phyloP scores from a whole-genome alignment of 2,329 filamentous ascomycete species.

The Pezicula rhizophila region DNA sequence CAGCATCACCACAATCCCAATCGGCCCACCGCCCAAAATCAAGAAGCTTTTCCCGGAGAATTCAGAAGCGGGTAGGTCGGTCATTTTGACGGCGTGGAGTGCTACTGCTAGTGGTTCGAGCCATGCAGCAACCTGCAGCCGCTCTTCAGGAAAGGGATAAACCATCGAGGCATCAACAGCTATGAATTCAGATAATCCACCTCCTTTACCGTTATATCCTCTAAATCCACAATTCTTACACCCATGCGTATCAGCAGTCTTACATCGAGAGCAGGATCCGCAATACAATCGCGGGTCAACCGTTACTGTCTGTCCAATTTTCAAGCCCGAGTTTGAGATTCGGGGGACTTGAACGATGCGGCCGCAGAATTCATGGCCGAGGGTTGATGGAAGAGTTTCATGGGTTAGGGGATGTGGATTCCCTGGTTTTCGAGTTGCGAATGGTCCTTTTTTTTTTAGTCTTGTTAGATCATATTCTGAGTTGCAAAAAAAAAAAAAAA shows the following conservation, averaged over 20 bases:
- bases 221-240: not conserved
- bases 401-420: not conserved
- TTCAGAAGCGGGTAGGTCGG: not conserved
- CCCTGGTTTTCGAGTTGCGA: too few species aligned
- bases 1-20: conserved; percentile 1
- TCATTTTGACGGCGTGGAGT: not conserved
- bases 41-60: not conserved
- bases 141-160: not conserved
- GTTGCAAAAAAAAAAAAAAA: too few species aligned
- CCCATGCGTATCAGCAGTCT: not conserved
- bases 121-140: not conserved
- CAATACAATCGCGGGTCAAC: conserved; percentile 1
- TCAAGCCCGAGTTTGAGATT: not conserved
- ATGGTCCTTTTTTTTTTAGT: too few species aligned
- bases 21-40: conserved; percentile 3
- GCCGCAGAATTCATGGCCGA: conserved; percentile 2
- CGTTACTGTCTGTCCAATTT: not conserved
- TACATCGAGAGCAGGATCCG: not conserved
- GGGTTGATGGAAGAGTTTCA: not conserved
- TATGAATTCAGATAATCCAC: not conserved
- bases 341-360: not conserved
- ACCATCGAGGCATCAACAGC: not conserved
- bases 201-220: not conserved
- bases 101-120: conserved; percentile 4
- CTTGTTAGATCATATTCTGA: too few species aligned